These are phyloP conservation scores for Polygonum aviculare DNA, from an alignment of 148 eudicot genomes.

Conservation along the genomic window DNA sequence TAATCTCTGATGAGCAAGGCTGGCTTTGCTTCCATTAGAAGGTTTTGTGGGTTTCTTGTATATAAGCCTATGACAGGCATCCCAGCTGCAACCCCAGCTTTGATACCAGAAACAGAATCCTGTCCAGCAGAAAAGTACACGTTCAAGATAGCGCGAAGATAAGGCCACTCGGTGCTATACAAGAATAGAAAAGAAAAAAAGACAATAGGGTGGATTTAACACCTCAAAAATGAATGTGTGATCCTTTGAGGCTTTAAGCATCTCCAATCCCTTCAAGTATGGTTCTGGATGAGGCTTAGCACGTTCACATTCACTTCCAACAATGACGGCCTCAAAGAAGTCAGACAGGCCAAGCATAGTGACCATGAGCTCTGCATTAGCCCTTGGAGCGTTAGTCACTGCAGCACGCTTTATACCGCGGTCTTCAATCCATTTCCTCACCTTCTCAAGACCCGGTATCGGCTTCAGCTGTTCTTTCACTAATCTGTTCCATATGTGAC, in stretches of 20 bases:
- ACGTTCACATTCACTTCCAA: constrained; percentile 82
- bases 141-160: not conserved
- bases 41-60: constrained; percentile 60
- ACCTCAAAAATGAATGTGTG: constrained; percentile 88
- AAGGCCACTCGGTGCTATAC: not conserved
- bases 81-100: constrained; percentile 95
- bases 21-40: constrained; percentile 66
- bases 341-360: constrained; percentile 63
- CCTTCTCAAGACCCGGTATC: constrained; percentile 53
- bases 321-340: constrained; percentile 58
- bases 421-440: constrained; percentile 77
- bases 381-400: constrained; percentile 83
- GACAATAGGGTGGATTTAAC: not conserved
- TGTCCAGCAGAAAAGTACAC: constrained; percentile 8
- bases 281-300: constrained; percentile 91
- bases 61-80: constrained; percentile 82
- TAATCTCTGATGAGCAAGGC: constrained; percentile 63
- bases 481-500: constrained; percentile 29
- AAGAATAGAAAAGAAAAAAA: not conserved
- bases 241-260: constrained; percentile 58
- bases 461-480: constrained; percentile 62
- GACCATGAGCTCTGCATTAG: constrained; percentile 81
- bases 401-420: constrained; percentile 88
- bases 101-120: constrained; percentile 93
- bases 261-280: constrained; percentile 68